phyloP scores from a whole-genome alignment of 352 stramenopile species.

The Globisporangium echinulatum region DNA sequence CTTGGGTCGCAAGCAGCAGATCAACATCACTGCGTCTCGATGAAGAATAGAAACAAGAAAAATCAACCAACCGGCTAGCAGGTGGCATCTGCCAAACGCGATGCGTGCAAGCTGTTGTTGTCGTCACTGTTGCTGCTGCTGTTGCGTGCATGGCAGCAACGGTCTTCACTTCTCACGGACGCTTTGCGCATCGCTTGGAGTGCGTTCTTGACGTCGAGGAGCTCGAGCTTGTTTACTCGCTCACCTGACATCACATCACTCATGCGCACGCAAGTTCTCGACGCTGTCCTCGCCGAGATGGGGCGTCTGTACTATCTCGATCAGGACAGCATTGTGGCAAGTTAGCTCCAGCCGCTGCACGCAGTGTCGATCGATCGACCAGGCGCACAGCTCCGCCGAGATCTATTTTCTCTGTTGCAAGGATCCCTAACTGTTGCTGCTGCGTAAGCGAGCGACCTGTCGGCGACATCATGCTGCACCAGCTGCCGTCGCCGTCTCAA shows the following conservation, averaged over 20 bases:
- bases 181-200: no score
- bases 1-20: neutral
- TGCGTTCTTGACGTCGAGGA: neutral
- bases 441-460: neutral
- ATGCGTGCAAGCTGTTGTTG: neutral
- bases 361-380: neutral
- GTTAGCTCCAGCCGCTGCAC: neutral
- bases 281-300: neutral
- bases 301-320: neutral
- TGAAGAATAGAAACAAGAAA: neutral
- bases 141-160: neutral
- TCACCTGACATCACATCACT: neutral
- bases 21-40: neutral
- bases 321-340: constrained; percentile 1
- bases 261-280: neutral
- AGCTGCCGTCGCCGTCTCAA: no score
- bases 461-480: neutral
- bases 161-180: neutral
- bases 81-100: neutral
- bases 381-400: neutral
- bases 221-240: neutral
- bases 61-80: neutral
- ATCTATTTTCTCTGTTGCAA: neutral
- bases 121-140: no score
- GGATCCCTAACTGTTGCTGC: neutral